Evolutionary conservation across 2,329 filamentous ascomycete species (phyloP).

Genomic region (Epichloe amarillans): DNA sequence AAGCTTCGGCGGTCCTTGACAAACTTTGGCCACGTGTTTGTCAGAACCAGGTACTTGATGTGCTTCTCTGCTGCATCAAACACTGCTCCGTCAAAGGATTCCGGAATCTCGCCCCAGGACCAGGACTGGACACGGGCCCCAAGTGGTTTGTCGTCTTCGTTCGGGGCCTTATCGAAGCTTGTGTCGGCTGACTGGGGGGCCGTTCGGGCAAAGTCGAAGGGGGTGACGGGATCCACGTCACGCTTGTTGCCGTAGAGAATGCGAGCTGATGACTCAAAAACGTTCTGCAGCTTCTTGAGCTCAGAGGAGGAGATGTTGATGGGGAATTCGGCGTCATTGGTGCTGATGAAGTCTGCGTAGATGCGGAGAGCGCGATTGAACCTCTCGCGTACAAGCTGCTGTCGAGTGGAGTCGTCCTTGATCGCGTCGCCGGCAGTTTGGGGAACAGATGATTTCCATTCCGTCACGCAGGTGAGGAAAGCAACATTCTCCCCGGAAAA

Average conservation of each 20-base stretch:
- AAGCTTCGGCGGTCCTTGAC: conserved; percentile 24
- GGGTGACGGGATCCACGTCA: conserved; percentile 23
- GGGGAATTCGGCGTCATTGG: conserved; percentile 47
- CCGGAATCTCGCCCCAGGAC: conserved; percentile 31
- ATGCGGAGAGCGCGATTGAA: conserved; percentile 48
- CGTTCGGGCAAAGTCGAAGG: conserved; percentile 18
- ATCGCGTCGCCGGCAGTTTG: conserved; percentile 9
- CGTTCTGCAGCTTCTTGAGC: conserved; percentile 33
- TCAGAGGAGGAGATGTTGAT: conserved; percentile 48
- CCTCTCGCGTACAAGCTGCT: conserved; percentile 26
- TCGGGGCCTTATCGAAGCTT: neutral
- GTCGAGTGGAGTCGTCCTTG: conserved; percentile 11
- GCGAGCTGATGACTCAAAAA: conserved; percentile 42
- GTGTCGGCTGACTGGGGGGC: neutral
- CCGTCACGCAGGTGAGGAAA: conserved; percentile 45
- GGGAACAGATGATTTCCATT: conserved; percentile 36
- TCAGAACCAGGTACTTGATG: conserved; percentile 54
- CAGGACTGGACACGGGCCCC: conserved; percentile 17
- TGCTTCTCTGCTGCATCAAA: conserved; percentile 47
- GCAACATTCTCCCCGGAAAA: conserved; percentile 61
- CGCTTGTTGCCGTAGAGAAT: conserved; percentile 24
- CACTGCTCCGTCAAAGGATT: conserved; percentile 33
- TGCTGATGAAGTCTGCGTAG: conserved; percentile 46
- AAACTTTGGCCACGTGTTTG: conserved; percentile 54
- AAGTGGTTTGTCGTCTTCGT: neutral